Base-by-base conservation (phyloP, 2,329 filamentous ascomycete species). In the Fusarium sp. region DNA sequence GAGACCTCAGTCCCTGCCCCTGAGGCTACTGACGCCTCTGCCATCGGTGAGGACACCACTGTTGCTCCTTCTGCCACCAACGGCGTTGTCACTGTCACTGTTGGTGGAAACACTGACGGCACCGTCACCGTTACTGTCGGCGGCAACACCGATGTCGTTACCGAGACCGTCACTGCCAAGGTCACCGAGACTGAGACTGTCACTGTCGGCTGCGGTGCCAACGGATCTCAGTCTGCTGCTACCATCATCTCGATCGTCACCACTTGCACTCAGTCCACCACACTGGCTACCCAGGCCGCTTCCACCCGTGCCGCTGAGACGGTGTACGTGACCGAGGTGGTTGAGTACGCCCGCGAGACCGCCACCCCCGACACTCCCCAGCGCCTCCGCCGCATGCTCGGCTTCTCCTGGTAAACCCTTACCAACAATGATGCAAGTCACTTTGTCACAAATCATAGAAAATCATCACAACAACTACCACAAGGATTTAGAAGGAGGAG, bases 251-350 rank as follows among this genome's bases (percentile, higher is more conserved):
- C 73, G 8, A 54, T 73, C 34, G 50, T 74, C 42, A 69, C 73
- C 20, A 60, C 69, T 13, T 77, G 72, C 62, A 71, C 71, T 24
- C 61, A 60, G 8, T 68, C 73, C 42, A 78, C 73, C 9, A 78
- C 75, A 10, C 63, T 78, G 62, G 74, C 76, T 22, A 76, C 72
- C 5, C 56, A 64, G 24, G 68, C 76, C n/a, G 67, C 67, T 47
- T 69, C 71, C 42, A 62, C 42, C 34, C 72, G 62, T 34, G 67
- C 71, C 45, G 71, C 76, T 18, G 76, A 77, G 67, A 77, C 76
- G 11, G 76, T 78, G 20, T 78, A 77, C 24, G 76, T 77, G 62
- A 78, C 76, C 37, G 64, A 68, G n/a, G 75, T 73, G 0, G 66
- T 77, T 14, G 70, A 78, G 56, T 60, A 63, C 13, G 62, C 66